Evolutionary conservation across 805 yeast genomes (phyloP).

Genomic region (Kazachstania psychrophila): DNA sequence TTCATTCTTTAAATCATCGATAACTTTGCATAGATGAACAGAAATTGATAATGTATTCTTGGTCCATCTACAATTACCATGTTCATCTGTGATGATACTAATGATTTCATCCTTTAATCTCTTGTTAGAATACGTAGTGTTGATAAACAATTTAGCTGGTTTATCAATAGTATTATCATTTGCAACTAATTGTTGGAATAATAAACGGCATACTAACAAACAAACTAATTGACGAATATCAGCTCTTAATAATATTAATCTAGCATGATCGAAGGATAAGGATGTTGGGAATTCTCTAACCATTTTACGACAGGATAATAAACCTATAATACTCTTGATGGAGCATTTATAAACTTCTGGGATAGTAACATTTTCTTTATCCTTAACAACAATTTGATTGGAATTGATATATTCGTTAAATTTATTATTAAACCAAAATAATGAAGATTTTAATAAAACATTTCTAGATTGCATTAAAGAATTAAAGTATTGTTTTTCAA

Average conservation of each 20-base stretch:
- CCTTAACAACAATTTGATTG: slow-evolving; percentile 5
- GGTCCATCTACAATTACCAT: slow-evolving; percentile 87
- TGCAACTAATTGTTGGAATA: slow-evolving; percentile 59
- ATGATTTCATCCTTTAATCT: slow-evolving; percentile 60
- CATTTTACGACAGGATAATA: slow-evolving; percentile 72
- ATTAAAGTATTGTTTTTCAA: slow-evolving; percentile 75
- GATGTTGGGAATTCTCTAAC: slow-evolving; percentile 76
- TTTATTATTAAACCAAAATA: slow-evolving; percentile 51
- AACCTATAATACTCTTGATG: slow-evolving; percentile 47
- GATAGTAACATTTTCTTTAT: slow-evolving; percentile 8
- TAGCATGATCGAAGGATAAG: slow-evolving; percentile 73
- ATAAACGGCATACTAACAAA: slow-evolving; percentile 58
- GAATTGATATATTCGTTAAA: slow-evolving; percentile 17
- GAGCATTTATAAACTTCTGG: slow-evolving; percentile 33
- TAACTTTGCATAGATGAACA: slow-evolving; percentile 36
- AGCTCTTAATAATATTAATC: slow-evolving; percentile 68
- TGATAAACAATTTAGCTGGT: slow-evolving; percentile 30
- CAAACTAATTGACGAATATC: slow-evolving; percentile 82
- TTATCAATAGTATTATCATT: slow-evolving; percentile 25
- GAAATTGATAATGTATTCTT: slow-evolving; percentile 66
- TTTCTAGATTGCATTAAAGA: slow-evolving; percentile 39
- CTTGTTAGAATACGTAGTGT: slow-evolving; percentile 33
- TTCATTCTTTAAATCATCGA: slow-evolving; percentile 24
- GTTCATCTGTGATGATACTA: slow-evolving; percentile 74
- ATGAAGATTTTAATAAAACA: slow-evolving; percentile 48